These are phyloP conservation scores for Fusarium anguioides DNA, from an alignment of 2,329 filamentous ascomycete genomes.

Conservation along the genomic window DNA sequence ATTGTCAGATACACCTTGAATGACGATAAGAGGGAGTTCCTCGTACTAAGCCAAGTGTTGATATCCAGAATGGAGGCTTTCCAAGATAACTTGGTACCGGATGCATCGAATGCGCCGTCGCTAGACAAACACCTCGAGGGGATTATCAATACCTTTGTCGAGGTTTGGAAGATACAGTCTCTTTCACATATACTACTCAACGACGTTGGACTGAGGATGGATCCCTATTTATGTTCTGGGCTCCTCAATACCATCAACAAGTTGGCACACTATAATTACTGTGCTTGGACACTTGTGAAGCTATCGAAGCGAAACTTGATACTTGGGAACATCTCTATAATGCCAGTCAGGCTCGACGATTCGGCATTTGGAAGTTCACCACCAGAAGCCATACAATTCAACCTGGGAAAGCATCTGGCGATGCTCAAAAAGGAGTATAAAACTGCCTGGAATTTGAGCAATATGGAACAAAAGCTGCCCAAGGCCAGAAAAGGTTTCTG, in stretches of 20 bases:
- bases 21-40: background rate
- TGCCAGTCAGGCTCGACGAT: background rate
- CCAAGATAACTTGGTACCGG: background rate
- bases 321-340: background rate
- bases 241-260: constrained; percentile 30
- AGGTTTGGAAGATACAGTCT: constrained; percentile 5
- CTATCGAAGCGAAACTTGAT: background rate
- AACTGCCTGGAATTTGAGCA: background rate
- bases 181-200: constrained; percentile 8
- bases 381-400: background rate
- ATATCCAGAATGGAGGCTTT: background rate
- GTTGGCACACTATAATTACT: constrained; percentile 28
- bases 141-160: constrained; percentile 7
- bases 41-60: background rate
- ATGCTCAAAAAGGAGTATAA: background rate
- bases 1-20: background rate
- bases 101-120: background rate
- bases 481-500: background rate
- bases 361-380: background rate
- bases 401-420: background rate
- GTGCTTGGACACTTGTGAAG: constrained; percentile 9
- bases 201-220: background rate
- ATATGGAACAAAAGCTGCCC: background rate
- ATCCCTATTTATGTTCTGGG: background rate
- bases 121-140: constrained; percentile 6